Evolutionary conservation across 2,329 filamentous ascomycete species (phyloP).

Genomic region (Cladosporium sp.): DNA sequence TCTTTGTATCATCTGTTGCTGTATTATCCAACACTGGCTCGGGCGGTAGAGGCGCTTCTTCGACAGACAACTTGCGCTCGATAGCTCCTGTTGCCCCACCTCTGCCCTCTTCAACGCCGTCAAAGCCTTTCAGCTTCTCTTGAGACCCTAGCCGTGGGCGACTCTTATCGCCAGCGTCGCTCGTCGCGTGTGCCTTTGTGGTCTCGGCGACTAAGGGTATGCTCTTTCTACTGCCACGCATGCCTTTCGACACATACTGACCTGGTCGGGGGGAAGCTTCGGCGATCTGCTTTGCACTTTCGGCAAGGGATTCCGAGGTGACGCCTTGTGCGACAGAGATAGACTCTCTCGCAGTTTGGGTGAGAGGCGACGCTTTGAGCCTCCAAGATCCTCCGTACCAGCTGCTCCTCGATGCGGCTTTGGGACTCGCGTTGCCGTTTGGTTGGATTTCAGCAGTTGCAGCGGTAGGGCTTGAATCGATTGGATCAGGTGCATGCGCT

Average conservation of each 20-base stretch:
- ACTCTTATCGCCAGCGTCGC: conserved; percentile 23
- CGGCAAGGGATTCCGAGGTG: conserved; percentile 35
- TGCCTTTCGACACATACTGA: conserved; percentile 34
- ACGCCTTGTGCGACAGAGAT: conserved; percentile 41
- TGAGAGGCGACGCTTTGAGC: conserved; percentile 42
- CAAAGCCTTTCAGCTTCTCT: conserved; percentile 22
- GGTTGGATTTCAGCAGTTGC: not conserved
- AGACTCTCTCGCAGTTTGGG: conserved; percentile 43
- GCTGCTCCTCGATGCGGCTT: conserved; percentile 20
- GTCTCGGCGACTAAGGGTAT: conserved; percentile 40
- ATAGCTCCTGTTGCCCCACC: conserved; percentile 12
- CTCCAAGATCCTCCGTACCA: conserved; percentile 46
- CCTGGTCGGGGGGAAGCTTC: conserved; percentile 15
- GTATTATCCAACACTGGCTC: conserved; percentile 30
- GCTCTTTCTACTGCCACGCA: conserved; percentile 43
- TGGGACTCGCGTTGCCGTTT: not conserved
- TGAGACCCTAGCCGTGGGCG: conserved; percentile 22
- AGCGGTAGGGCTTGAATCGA: not conserved
- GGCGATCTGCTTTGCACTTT: conserved; percentile 25
- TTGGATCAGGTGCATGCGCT: not conserved
- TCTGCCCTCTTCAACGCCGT: conserved; percentile 20
- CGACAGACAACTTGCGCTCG: conserved; percentile 18
- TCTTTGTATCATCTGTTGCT: conserved; percentile 18
- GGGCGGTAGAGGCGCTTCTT: conserved; percentile 41
- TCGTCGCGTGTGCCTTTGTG: conserved; percentile 42